Evolutionary conservation across 306 rosid species (phyloP).

Genomic region (Castanea sativa): DNA sequence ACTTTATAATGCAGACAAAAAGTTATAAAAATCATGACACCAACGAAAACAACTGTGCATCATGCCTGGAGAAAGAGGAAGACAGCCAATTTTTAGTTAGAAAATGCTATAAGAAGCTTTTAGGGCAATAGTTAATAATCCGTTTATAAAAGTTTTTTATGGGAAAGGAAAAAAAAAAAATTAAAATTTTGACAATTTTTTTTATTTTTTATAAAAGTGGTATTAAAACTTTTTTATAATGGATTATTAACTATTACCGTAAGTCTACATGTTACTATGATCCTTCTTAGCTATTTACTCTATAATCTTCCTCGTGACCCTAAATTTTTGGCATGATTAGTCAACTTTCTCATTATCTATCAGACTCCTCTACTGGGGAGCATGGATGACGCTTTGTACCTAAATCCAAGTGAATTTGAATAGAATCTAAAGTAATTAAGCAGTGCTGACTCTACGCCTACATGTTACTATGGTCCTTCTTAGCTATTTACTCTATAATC

Average conservation of each 20-base stretch:
- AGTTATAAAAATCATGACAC: not conserved
- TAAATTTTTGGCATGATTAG: conserved; percentile 41
- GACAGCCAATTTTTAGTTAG: not conserved
- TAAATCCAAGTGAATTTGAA: conserved; percentile 70
- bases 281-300: too few relatives aligned
- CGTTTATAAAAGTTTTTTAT: too few relatives aligned
- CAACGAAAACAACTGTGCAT: not conserved
- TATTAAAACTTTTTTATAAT: too few relatives aligned
- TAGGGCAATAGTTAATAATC: too few relatives aligned
- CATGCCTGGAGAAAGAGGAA: not conserved
- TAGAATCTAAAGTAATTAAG: conserved; percentile 74
- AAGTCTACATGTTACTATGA: too few relatives aligned
- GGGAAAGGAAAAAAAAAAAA: too few relatives aligned
- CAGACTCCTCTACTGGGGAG: conserved; percentile 32
- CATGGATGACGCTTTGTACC: conserved; percentile 55
- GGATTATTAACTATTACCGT: too few relatives aligned
- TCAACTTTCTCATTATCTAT: conserved; percentile 50
- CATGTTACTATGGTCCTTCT: too few relatives aligned
- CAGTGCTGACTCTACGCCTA: conserved; percentile 34
- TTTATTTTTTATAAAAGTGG: too few relatives aligned
- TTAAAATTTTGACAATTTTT: too few relatives aligned
- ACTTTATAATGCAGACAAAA: conserved; percentile 1
- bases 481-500: not conserved
- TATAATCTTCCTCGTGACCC: conserved; percentile 37
- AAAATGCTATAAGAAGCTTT: too few relatives aligned